Evolutionary conservation across 2,329 filamentous ascomycete genomes (phyloP).

Genomic region (Aspergillus sp.): DNA sequence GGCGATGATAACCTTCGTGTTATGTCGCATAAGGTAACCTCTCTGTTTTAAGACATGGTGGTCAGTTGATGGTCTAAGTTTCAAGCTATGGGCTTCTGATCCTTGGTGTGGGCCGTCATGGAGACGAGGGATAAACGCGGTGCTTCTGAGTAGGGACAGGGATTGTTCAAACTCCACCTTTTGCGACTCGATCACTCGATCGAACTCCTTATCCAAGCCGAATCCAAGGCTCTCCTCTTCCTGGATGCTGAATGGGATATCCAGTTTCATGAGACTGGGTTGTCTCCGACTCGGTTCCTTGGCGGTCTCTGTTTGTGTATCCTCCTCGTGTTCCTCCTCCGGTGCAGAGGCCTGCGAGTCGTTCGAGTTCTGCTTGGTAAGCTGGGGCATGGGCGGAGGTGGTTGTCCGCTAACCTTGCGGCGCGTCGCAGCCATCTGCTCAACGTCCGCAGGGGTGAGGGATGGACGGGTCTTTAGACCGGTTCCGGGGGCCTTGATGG

Average conservation of each 20-base stretch:
- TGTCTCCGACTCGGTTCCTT: slow-evolving; percentile 54
- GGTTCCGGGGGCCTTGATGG: slow-evolving; percentile 83
- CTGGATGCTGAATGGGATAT: slow-evolving; percentile 71
- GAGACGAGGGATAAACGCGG: slow-evolving; percentile 13
- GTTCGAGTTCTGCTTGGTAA: slow-evolving; percentile 27
- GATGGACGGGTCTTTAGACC: slow-evolving; percentile 88
- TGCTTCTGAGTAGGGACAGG: slow-evolving; percentile 39
- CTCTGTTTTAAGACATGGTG: slow-evolving; percentile 70
- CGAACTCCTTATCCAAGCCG: slow-evolving; percentile 88
- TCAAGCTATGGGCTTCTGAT: slow-evolving; percentile 14
- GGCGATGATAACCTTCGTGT: slow-evolving; percentile 95
- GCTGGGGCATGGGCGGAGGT: slow-evolving; percentile 35
- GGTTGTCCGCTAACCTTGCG: slow-evolving; percentile 79
- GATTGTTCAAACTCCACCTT: slow-evolving; percentile 72
- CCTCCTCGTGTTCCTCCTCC: too few species aligned
- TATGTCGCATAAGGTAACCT: slow-evolving; percentile 97
- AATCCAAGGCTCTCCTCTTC: slow-evolving; percentile 71
- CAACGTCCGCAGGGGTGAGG: slow-evolving; percentile 79
- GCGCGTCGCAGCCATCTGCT: slow-evolving; percentile 81
- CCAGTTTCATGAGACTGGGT: slow-evolving; percentile 76
- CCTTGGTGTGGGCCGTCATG: slow-evolving; percentile 14
- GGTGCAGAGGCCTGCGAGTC: slow-evolving; percentile 16
- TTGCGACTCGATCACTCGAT: slow-evolving; percentile 91
- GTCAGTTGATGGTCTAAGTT: slow-evolving; percentile 60
- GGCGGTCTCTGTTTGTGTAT: slow-evolving; percentile 28